Percentiles rank a stretch among this genome's conserved stretches.
Evolutionary conservation across 1,284 basidiomycete species (phyloP).

Genomic region (Ceratobasidium papillatum): DNA sequence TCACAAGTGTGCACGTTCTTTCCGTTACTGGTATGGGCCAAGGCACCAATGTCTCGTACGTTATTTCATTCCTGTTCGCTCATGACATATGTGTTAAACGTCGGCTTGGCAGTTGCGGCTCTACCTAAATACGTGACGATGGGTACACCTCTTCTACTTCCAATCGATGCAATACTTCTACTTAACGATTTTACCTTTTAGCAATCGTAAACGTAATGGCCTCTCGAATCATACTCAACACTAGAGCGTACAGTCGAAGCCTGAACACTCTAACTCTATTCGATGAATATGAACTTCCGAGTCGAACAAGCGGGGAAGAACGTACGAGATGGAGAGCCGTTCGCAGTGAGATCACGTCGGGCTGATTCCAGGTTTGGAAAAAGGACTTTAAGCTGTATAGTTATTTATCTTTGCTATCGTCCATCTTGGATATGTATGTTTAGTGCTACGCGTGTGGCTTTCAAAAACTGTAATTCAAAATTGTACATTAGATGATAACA

Average conservation of each 20-base stretch:
- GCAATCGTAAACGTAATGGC: slow-evolving; percentile 25
- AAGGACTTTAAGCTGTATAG: background rate
- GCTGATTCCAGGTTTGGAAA: background rate
- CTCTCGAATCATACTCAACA: slow-evolving; percentile 18
- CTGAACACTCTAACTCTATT: background rate
- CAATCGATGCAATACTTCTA: no score
- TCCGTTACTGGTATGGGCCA: slow-evolving; percentile 20
- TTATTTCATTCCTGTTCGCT: background rate
- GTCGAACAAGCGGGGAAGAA: background rate
- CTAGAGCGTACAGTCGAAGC: background rate
- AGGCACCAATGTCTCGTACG: slow-evolving; percentile 19
- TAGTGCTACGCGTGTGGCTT: no score
- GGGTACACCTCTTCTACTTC: background rate
- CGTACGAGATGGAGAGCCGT: background rate
- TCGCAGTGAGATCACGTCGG: background rate
- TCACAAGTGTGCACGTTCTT: slow-evolving; percentile 21
- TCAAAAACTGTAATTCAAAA: no score
- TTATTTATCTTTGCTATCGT: background rate
- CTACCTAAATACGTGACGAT: slow-evolving; percentile 22
- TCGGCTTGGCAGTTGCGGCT: background rate
- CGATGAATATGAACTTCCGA: slow-evolving; percentile 6
- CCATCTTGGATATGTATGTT: no score
- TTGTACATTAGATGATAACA: no score
- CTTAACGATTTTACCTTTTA: background rate
- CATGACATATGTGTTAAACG: background rate